Evolutionary conservation across 1,139 yeast species (phyloP), one percentile per base, ranked within the genome.

Genomic region (Diutina catenulata): DNA sequence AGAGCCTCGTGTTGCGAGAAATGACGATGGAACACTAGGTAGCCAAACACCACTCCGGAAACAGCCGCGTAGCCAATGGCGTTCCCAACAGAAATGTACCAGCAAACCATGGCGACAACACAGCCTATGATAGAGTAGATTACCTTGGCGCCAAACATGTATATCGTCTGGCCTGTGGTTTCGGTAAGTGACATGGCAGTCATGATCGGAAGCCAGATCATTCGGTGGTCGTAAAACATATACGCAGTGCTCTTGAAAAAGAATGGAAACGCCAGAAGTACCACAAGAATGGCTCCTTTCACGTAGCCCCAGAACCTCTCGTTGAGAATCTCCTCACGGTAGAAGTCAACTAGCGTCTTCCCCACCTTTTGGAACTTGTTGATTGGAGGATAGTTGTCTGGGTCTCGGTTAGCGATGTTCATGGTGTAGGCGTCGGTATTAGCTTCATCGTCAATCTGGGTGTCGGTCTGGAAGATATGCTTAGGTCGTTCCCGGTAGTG

Each of bases 21-120:
- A 43, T 60, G 67, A 13, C 67, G 47, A 42, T 56, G 59, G 40
- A 46, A 62, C 7, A 48, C 35, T 29, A 58, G 40, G 38, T 50
- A 52, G 6, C 55, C 40, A 44, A 44, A 57, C 3, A 58, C 40
- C 1, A 60, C 50, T 2, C 56, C 62, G 6, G 56, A 49, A 1
- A 61, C 68, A 1, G 50, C 57, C 3, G 54, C 49, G 42, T 46
- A 60, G 0, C 66, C 67, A 43, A 60, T 60, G 28, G 51, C 49
- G 40, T 60, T 62, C 1, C 65, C 65, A 16, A 58, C 38, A 2
- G 63, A 56, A 11, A 62, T 56, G 40, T 61, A 61, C 68, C 68
- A 62, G 2, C 56, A 53, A 3, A 59, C 56, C 53, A 59, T 48
- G 4, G 65, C 68, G 3, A 53, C 38, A 5, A 62, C 36, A 28